A percentile compares a stretch with the other conserved stretches of the same genome.
phyloP scores from a whole-genome alignment of 495 filamentous ascomycete species.

The Durotheca rogersii region DNA sequence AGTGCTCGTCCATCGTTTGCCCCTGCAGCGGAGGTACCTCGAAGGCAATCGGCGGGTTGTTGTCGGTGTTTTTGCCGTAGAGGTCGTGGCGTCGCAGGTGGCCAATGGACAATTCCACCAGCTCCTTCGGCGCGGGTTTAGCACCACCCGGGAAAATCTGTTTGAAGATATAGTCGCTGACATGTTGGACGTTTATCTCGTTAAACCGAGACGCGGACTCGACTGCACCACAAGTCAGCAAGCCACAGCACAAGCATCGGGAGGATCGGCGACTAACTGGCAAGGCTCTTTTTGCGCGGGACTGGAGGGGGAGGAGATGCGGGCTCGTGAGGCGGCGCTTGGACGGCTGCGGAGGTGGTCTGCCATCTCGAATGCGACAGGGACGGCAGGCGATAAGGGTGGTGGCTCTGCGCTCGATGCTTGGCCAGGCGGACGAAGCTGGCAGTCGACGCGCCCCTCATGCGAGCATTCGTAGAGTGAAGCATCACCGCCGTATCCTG shows the following conservation, averaged over 20 bases:
- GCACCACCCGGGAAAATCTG: conserved; percentile 70
- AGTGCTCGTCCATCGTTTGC: conserved; percentile 87
- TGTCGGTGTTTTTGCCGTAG: conserved; percentile 83
- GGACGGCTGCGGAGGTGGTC: conserved; percentile 29
- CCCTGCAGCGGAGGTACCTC: conserved; percentile 81
- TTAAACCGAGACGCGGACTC: conserved; percentile 71
- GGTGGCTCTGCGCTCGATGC: conserved; percentile 31
- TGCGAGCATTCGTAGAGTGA: conserved; percentile 36
- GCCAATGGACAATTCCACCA: conserved; percentile 75
- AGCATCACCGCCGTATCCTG: conserved; percentile 40
- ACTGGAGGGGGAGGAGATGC: conserved; percentile 18
- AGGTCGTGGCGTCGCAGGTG: conserved; percentile 87
- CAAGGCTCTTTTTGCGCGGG: conserved; percentile 34
- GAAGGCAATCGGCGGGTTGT: conserved; percentile 73
- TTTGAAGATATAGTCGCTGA: conserved; percentile 75
- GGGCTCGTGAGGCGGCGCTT: not conserved
- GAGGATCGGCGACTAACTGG: conserved; percentile 32
- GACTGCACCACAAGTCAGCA: conserved; percentile 46
- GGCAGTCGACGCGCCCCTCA: conserved; percentile 40
- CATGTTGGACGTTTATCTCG: conserved; percentile 89
- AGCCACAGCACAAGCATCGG: conserved; percentile 18
- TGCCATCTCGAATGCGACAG: conserved; percentile 41
- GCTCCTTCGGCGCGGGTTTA: conserved; percentile 57
- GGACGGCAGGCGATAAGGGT: conserved; percentile 21
- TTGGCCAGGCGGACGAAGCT: conserved; percentile 45